These are phyloP conservation scores for Candida gigantensis DNA, from an alignment of 1,139 yeast genomes.

Conservation along the genomic window DNA sequence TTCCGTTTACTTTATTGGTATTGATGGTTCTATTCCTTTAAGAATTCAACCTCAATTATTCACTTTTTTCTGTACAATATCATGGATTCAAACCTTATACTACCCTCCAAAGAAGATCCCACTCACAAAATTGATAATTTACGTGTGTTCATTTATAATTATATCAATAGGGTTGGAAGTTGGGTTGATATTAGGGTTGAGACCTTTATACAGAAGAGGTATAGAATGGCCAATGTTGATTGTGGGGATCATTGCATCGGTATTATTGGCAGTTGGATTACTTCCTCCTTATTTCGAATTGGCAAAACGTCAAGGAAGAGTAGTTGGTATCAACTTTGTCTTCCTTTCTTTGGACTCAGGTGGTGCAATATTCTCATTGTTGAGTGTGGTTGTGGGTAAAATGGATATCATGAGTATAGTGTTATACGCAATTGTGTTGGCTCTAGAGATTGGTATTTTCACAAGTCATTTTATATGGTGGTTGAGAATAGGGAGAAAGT, in stretches of 20 bases:
- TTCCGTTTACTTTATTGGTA: slow-evolving; percentile 74
- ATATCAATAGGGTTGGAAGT: slow-evolving; percentile 62
- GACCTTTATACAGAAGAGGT: slow-evolving; percentile 62
- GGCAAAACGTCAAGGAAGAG: slow-evolving; percentile 75
- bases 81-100: slow-evolving; percentile 74
- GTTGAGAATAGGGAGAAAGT: slow-evolving; percentile 45
- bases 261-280: slow-evolving; percentile 73
- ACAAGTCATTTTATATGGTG: slow-evolving; percentile 72
- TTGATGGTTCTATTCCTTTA: slow-evolving; percentile 71
- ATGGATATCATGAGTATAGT: slow-evolving; percentile 79
- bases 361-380: slow-evolving; percentile 79
- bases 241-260: slow-evolving; percentile 77
- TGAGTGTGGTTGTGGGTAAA: slow-evolving; percentile 60
- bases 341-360: slow-evolving; percentile 73
- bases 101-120: slow-evolving; percentile 69
- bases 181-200: slow-evolving; percentile 72
- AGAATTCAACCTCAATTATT: slow-evolving; percentile 87
- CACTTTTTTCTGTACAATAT: slow-evolving; percentile 64
- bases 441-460: slow-evolving; percentile 76
- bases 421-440: slow-evolving; percentile 70
- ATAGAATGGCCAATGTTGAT: slow-evolving; percentile 76
- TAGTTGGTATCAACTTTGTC: slow-evolving; percentile 84
- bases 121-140: slow-evolving; percentile 34
- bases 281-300: slow-evolving; percentile 89
- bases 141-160: slow-evolving; percentile 39